Evolutionary conservation across 2,329 filamentous ascomycete species (phyloP), one percentile per base, ranked within the genome.

Genomic region (Elsinoe arachidis): DNA sequence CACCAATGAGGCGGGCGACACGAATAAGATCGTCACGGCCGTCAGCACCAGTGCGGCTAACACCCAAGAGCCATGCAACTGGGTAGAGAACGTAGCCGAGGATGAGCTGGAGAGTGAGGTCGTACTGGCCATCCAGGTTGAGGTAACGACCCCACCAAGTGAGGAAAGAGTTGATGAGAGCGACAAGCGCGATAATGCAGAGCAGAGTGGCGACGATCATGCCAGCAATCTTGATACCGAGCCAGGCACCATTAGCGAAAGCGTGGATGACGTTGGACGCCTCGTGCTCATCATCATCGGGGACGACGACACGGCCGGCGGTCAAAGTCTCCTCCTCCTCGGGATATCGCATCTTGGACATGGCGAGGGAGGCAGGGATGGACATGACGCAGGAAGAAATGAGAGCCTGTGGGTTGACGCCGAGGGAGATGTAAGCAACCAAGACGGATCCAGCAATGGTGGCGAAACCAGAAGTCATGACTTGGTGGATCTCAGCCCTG

Each of bases 321-420:
- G 90, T 96, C 35, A 95, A 77, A 0, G 89, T 88, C 72, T 92
- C 87, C 70, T 95, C 89, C 2, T 83, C 86, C 74, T 96, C 91
- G 2, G 91, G 91, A 70, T 87, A 96, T 58, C 91, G 86, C 65
- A 96, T 79, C 75, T 96, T 96, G 62, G 87, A 92, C 60, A 93
- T 85, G 53, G 90, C 90, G 12, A 96, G 79, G 2, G 90, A 95
- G 1, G 90, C 90, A 0, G 91, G 91, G 62, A 96, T 96, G 65
- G 87, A 91, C 91, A 96, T 96, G 70, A 96, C 90, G 69, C 90
- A 96, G 6, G 88, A 91, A 1, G 89, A 95, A 26, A 96, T 86
- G 47, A 96, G 78, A 2, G 88, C 90, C 70, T 95, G 87, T 0
- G 88, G 78, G 70, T 90, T 93, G 57, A 96, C 78, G 39, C 90